Evolutionary conservation across 352 stramenopile species (phyloP).

Genomic region (Globisporangium paddicum): DNA sequence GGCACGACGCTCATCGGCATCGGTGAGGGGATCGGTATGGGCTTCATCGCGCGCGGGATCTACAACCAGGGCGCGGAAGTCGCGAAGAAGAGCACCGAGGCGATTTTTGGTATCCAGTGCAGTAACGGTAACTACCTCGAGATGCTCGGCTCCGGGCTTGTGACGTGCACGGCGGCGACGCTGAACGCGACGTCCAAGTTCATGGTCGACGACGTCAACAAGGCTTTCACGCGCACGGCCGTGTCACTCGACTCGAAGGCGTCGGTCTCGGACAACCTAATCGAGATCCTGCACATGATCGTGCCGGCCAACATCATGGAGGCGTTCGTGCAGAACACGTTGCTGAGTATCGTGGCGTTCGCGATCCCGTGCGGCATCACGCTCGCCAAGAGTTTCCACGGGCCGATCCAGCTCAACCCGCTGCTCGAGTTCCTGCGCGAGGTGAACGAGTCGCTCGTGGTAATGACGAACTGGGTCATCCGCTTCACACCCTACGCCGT

Average conservation of each 20-base stretch:
- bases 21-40: constrained; percentile 52
- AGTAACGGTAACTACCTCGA: constrained; percentile 64
- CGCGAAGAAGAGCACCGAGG: constrained; percentile 23
- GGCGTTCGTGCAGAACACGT: constrained; percentile 56
- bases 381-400: constrained; percentile 67
- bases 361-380: constrained; percentile 58
- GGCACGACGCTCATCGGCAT: constrained; percentile 43
- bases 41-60: constrained; percentile 37
- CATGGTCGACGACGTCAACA: constrained; percentile 52
- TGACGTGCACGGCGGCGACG: constrained; percentile 47
- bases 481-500: constrained; percentile 71
- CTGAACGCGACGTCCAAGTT: constrained; percentile 44
- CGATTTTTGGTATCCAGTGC: constrained; percentile 73
- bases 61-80: constrained; percentile 30
- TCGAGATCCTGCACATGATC: constrained; percentile 51
- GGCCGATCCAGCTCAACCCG: constrained; percentile 63
- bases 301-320: constrained; percentile 73
- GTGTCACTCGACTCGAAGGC: constrained; percentile 31
- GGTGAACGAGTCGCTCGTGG: constrained; percentile 72
- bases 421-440: constrained; percentile 76
- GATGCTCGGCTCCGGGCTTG: constrained; percentile 34
- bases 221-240: constrained; percentile 40
- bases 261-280: constrained; percentile 59
- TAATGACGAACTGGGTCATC: constrained; percentile 71
- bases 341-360: constrained; percentile 71